Evolutionary conservation across 2,329 filamentous ascomycete species (phyloP), one percentile per base, ranked within the genome.

Genomic region (Ophiocordyceps robertsii): DNA sequence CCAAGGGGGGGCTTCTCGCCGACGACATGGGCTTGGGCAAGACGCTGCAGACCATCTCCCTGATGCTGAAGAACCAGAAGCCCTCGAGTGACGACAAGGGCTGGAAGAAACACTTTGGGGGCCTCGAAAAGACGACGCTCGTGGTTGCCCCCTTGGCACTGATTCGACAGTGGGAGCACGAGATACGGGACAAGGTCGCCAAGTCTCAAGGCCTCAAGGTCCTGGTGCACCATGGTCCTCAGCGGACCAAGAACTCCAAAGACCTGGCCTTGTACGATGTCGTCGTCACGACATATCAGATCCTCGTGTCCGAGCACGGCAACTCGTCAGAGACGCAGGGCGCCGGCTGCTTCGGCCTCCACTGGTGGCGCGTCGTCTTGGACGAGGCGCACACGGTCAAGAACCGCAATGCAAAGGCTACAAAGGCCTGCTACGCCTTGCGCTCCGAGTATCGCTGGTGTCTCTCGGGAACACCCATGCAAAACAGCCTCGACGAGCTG

Each of bases 311-410:
- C 0, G 92, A 98, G 56, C 82, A 92, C 57, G 82, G 78, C 10
- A 74, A 78, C 46, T 81, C 80, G 11, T 79, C 75, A 35, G 75
- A 75, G 38, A 69, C 67, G 3, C 69, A 70, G 8, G 70, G 77
- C 41, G 74, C 80, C 41, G 90, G 89, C 11, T 90, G 89, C 54
- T 95, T 95, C 56, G 88, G 86, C 11, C 69, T 95, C 6, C 80
- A 90, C 54, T 98, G 92, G 92, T 96, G 92, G 66, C 83, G 92
- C 41, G 77, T 95, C 47, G 90, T 98, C 49, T 73, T 98, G 2
- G 92, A 98, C 49, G 92, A 98, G 66, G 92, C 92, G 1, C 92
- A 98, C 60, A 94, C 85, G 2, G 95, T 98, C 73, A 98, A 98
- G 67, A 98, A 98, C 57, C 82, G 90, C 48, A 95, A 93, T 51